Conservation (phyloP, 179 eudicot species). For the Actinidia arguta region DNA sequence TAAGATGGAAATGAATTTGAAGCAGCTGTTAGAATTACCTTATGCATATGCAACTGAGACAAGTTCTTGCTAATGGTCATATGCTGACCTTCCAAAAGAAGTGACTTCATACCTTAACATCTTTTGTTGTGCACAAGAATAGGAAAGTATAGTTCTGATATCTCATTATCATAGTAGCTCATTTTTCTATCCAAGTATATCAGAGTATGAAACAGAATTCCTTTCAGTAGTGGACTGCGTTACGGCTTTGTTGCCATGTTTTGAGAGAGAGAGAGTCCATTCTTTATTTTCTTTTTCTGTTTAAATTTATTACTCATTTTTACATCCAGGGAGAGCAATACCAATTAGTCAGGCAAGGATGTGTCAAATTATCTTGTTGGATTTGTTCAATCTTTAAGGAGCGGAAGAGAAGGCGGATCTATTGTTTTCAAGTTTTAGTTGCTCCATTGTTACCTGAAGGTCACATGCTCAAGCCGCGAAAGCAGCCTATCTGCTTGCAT, state of each 20-base stretch:
- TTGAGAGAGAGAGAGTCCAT: not conserved
- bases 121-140: not conserved
- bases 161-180: constrained; percentile 5
- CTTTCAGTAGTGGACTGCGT: constrained; percentile 1
- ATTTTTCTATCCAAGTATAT: not conserved
- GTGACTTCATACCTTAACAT: constrained; percentile 27
- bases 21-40: too few species aligned
- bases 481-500: too few species aligned
- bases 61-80: constrained; percentile 3
- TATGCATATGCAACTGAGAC: too few species aligned
- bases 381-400: not conserved
- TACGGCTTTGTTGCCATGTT: too few species aligned
- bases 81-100: constrained; percentile 74
- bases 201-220: not conserved
- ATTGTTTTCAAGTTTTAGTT: too few species aligned
- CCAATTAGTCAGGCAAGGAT: not conserved
- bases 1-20: too few species aligned
- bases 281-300: too few species aligned
- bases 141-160: not conserved
- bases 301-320: too few species aligned
- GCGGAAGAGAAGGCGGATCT: too few species aligned
- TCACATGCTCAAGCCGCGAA: too few species aligned
- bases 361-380: not conserved
- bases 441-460: too few species aligned
- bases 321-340: too few species aligned